phyloP scores from a whole-genome alignment of 345 rosid genomes.

The Linum trigynum region DNA sequence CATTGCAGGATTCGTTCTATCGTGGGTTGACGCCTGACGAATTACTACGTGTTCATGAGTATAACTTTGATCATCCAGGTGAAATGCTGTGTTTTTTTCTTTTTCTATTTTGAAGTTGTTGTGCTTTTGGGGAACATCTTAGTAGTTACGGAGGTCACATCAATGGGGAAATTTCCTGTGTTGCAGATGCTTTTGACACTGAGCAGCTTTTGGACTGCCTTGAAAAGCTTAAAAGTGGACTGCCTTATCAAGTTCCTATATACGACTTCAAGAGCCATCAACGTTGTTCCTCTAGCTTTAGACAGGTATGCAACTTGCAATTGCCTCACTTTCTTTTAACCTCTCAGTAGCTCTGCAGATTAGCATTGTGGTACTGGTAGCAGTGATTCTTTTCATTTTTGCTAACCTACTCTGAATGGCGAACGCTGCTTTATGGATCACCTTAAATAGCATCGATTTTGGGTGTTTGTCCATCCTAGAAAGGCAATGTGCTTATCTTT shows the following conservation, averaged over 20 bases:
- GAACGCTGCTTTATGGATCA: too few species aligned
- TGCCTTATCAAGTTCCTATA: conserved; percentile 78
- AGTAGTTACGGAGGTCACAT: background rate
- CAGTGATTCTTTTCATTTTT: too few species aligned
- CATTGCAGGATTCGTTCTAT: conserved; percentile 77
- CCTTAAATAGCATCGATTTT: too few species aligned
- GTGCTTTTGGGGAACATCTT: background rate
- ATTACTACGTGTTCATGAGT: conserved; percentile 68
- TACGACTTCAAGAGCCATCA: conserved; percentile 89
- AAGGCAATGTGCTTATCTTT: background rate
- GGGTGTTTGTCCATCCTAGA: too few species aligned
- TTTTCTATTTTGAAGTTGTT: background rate
- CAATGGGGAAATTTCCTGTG: background rate
- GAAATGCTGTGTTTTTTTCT: background rate
- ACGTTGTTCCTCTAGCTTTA: conserved; percentile 69
- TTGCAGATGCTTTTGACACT: conserved; percentile 89
- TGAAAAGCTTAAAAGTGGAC: conserved; percentile 59
- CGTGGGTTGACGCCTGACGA: conserved; percentile 87
- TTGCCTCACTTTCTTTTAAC: too few species aligned
- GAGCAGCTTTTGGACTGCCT: conserved; percentile 92
- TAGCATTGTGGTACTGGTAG: too few species aligned
- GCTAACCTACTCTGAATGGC: too few species aligned
- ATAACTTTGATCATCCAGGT: conserved; percentile 99
- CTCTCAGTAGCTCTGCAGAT: too few species aligned
- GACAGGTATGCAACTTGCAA: conserved; percentile 47